Evolutionary conservation across 345 rosid genomes (phyloP), one percentile per base, ranked within the genome.

Genomic region (Pelargonium nanum): DNA sequence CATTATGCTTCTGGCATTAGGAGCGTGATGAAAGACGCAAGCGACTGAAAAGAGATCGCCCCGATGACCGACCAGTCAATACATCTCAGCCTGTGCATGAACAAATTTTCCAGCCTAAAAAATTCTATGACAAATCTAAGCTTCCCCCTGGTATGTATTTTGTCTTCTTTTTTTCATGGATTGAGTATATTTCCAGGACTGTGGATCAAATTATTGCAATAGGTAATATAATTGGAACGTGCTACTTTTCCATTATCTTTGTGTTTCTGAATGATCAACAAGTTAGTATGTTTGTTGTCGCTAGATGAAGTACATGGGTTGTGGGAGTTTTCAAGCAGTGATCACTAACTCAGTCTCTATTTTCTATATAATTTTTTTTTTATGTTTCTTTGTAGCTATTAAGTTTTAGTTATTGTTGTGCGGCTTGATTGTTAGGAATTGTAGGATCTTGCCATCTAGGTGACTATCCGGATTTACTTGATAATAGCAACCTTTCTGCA

Each of bases 1-100:
- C 19, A 23, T 5, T 5, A 20, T 34, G 9, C 25, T 44, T 2
- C 61, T 66, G 64, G 23, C 63, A 56, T 65, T 70, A 94, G 99
- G 99, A 94, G 69, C 97, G 96, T 26, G 99, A 94, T 68, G 99
- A 94, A 80, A 84, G 99, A 72, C 83, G 77, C 58, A 83, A 80
- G 72, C 79, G 88, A 57, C 62, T 90, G 86, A 90, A 75, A 75
- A 77, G 51, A 71, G 93, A 86, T 4, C 73, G 77, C 15, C 64
- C 76, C 12, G 85, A 82, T 68, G 96, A 86, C 53, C 78, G 78
- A 66, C 71, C 84, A 56, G 24, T 68, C 13, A 80, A 68, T 61
- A 72, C 67, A 48, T 75, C 86, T 76, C 90, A 78, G 72, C 87
- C 65, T 51, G 71, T 65, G 54, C 73, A 78, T 26, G 89, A 85